Conservation (phyloP, 306 rosid genomes). For the Vicia faba region DNA sequence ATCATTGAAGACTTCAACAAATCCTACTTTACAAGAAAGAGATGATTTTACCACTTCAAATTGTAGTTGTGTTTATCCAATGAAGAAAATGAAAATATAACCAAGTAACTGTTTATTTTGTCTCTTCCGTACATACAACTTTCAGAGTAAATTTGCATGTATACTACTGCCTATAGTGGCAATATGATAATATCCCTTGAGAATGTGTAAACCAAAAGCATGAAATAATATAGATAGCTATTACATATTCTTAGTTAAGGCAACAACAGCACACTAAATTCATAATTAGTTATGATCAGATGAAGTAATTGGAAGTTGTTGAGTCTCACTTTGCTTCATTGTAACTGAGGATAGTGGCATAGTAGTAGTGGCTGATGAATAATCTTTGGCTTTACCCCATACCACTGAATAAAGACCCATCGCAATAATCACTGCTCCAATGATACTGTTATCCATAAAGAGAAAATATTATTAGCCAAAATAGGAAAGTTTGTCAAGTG, state of each 20-base stretch:
- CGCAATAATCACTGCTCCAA: conserved; percentile 66
- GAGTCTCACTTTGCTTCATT: conserved; percentile 34
- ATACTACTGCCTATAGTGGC: not conserved
- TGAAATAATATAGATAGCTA: conserved; percentile 9
- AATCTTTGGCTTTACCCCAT: conserved; percentile 84
- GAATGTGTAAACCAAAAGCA: conserved; percentile 5
- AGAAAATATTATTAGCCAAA: not conserved
- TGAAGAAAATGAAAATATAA: no score
- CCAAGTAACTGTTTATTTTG: no score
- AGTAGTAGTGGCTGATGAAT: conserved; percentile 14
- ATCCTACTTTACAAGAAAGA: no score
- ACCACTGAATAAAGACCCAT: conserved; percentile 75
- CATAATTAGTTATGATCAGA: conserved; percentile 6
- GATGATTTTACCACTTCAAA: no score
- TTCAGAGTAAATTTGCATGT: not conserved
- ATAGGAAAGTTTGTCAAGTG: no score
- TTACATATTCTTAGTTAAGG: conserved; percentile 12
- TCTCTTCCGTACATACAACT: not conserved
- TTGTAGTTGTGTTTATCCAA: no score
- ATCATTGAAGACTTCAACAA: no score
- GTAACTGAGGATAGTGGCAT: conserved; percentile 5
- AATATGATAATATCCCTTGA: not conserved
- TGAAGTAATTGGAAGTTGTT: conserved; percentile 39
- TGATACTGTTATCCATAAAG: conserved; percentile 41
- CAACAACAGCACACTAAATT: not conserved